Evolutionary conservation across 306 rosid genomes (phyloP).

Genomic region (Ormosia semicastrata): DNA sequence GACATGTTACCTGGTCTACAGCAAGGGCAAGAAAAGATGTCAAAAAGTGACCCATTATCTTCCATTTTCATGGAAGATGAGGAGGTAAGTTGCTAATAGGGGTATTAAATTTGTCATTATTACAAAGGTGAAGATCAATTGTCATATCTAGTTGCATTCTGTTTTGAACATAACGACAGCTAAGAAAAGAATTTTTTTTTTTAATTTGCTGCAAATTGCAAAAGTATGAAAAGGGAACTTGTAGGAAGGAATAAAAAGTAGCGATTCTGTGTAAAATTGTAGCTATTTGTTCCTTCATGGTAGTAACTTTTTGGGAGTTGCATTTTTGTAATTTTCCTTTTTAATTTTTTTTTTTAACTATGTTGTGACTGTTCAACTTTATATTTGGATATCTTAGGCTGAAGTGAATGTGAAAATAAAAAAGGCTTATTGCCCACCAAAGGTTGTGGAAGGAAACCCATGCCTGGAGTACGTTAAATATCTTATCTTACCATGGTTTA

Average conservation of each 20-base stretch:
- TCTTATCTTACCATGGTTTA: constrained; percentile 76
- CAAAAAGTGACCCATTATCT: constrained; percentile 79
- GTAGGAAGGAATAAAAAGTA: not conserved
- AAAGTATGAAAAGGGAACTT: not conserved
- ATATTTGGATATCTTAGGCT: constrained; percentile 45
- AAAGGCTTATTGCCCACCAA: constrained; percentile 87
- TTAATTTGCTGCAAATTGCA: not conserved
- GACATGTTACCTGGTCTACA: constrained; percentile 89
- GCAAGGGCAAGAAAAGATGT: constrained; percentile 93
- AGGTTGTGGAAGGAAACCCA: constrained; percentile 72
- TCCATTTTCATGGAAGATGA: constrained; percentile 93
- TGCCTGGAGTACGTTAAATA: constrained; percentile 80
- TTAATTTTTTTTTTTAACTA: not conserved
- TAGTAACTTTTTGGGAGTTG: not conserved
- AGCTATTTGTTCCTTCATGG: not conserved
- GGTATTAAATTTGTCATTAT: constrained; percentile 4
- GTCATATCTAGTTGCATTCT: not conserved
- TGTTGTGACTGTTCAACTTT: not conserved
- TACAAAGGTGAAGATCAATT: not conserved
- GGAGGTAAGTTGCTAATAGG: constrained; percentile 52
- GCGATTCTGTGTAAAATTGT: not conserved
- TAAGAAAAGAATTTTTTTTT: not conserved
- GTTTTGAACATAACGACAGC: not conserved
- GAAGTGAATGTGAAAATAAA: constrained; percentile 82
- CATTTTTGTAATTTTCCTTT: not conserved